Percentiles rank a stretch among this genome's conserved stretches.
These are phyloP conservation scores for Zhuliangozyma blackwelliae DNA, from an alignment of 1,139 yeast species.

Conservation along the genomic window DNA sequence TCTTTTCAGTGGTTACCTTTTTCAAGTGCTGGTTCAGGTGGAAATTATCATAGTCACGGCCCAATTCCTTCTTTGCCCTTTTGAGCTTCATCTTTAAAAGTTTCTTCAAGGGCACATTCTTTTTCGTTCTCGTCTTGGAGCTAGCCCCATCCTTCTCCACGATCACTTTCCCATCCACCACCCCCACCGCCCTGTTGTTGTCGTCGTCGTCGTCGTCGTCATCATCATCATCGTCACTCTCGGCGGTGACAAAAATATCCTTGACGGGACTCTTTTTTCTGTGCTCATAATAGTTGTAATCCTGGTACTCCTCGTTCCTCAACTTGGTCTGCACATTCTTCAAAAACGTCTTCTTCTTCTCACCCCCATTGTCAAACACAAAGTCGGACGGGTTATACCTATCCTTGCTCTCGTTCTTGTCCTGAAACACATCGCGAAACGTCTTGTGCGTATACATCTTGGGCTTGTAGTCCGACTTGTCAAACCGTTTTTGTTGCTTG, in stretches of 20 bases:
- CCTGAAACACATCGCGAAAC: slow-evolving; percentile 35
- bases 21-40: slow-evolving; percentile 11
- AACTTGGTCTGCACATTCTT: slow-evolving; percentile 26
- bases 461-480: slow-evolving; percentile 33
- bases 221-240: slow-evolving; percentile 14
- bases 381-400: slow-evolving; percentile 40
- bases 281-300: slow-evolving; percentile 35
- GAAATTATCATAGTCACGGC: slow-evolving; percentile 27
- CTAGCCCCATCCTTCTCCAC: slow-evolving; percentile 5
- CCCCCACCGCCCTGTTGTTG: slow-evolving; percentile 35
- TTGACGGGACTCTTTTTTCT: slow-evolving; percentile 6
- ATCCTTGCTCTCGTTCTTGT: slow-evolving; percentile 25
- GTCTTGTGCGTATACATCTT: slow-evolving; percentile 40
- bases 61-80: slow-evolving; percentile 27
- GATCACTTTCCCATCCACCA: not conserved
- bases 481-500: slow-evolving; percentile 32
- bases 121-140: slow-evolving; percentile 13
- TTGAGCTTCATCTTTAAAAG: slow-evolving; percentile 23
- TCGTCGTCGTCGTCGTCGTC: slow-evolving; percentile 21
- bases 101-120: slow-evolving; percentile 24
- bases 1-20: too few relatives aligned
- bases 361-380: slow-evolving; percentile 35
- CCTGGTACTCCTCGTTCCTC: slow-evolving; percentile 30
- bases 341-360: slow-evolving; percentile 21
- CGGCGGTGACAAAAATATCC: slow-evolving; percentile 10